Percentiles rank a stretch among this genome's conserved stretches.
phyloP scores from a whole-genome alignment of 2,329 filamentous ascomycete genomes.

The Apiospora hydei region DNA sequence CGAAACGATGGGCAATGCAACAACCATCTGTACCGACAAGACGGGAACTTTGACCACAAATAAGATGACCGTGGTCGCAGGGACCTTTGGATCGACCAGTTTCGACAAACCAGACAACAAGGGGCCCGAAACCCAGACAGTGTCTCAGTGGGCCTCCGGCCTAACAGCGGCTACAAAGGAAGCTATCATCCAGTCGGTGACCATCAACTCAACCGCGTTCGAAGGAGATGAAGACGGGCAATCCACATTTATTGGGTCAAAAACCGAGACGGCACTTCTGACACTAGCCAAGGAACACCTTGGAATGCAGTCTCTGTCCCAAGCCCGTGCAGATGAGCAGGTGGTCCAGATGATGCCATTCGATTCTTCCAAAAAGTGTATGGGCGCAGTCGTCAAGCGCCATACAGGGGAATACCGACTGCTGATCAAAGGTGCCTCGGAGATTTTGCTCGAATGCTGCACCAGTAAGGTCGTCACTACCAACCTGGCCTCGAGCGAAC shows the following conservation, averaged over 20 bases:
- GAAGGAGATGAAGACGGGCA: slow-evolving; percentile 56
- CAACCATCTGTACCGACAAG: slow-evolving; percentile 82
- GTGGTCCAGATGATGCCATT: slow-evolving; percentile 60
- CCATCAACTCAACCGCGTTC: slow-evolving; percentile 66
- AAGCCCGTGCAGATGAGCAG: slow-evolving; percentile 55
- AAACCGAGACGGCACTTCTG: slow-evolving; percentile 63
- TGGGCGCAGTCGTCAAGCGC: slow-evolving; percentile 62
- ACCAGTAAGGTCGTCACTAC: slow-evolving; percentile 41
- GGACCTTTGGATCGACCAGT: slow-evolving; percentile 62
- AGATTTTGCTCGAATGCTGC: slow-evolving; percentile 59
- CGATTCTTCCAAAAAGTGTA: slow-evolving; percentile 62
- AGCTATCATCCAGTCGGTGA: slow-evolving; percentile 51
- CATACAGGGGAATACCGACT: slow-evolving; percentile 53
- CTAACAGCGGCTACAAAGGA: slow-evolving; percentile 42
- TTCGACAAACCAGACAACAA: slow-evolving; percentile 39
- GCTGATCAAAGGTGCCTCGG: slow-evolving; percentile 63
- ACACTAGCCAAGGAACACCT: slow-evolving; percentile 58
- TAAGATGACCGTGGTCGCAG: slow-evolving; percentile 79
- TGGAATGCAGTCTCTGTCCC: slow-evolving; percentile 54
- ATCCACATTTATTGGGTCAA: slow-evolving; percentile 59
- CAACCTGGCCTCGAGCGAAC: slow-evolving; percentile 50
- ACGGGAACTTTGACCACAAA: slow-evolving; percentile 79
- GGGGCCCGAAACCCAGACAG: slow-evolving; percentile 31
- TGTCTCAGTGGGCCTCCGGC: slow-evolving; percentile 42
- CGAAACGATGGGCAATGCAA: slow-evolving; percentile 76